Evolutionary conservation across 2,329 filamentous ascomycete species (phyloP).

Genomic region (Fusarium sp.): DNA sequence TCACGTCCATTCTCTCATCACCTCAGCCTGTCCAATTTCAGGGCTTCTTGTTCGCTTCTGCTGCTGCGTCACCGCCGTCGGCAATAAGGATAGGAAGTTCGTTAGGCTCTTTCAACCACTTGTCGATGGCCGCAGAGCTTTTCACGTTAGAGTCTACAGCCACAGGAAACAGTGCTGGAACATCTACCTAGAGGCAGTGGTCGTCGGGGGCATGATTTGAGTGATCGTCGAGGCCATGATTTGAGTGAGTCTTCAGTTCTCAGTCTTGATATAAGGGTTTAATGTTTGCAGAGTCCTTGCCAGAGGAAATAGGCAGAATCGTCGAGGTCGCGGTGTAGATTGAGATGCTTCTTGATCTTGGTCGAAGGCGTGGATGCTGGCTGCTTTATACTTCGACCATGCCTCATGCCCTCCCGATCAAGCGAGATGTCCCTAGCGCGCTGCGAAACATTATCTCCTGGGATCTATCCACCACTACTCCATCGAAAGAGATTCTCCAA

Average conservation of each 20-base stretch:
- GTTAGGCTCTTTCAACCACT: neutral
- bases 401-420: neutral
- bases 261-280: neutral
- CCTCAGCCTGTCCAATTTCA: neutral
- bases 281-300: neutral
- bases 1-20: constrained; percentile 13
- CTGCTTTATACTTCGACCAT: constrained; percentile 31
- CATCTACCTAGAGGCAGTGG: neutral
- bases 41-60: neutral
- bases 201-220: constrained; percentile 25
- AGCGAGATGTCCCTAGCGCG: constrained; percentile 12
- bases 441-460: constrained; percentile 15
- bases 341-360: neutral
- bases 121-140: neutral
- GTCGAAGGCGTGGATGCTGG: neutral
- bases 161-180: neutral
- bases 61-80: neutral
- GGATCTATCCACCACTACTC: constrained; percentile 21
- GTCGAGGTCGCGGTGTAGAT: neutral
- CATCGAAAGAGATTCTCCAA: constrained; percentile 39
- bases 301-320: neutral
- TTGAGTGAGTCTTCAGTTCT: neutral
- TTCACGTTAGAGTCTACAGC: constrained; percentile 8
- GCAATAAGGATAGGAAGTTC: constrained; percentile 20
- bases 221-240: constrained; percentile 25